Evolutionary conservation across 2,329 filamentous ascomycete genomes (phyloP), one percentile per base, ranked within the genome.

Genomic region (Didymellaceae sp.): DNA sequence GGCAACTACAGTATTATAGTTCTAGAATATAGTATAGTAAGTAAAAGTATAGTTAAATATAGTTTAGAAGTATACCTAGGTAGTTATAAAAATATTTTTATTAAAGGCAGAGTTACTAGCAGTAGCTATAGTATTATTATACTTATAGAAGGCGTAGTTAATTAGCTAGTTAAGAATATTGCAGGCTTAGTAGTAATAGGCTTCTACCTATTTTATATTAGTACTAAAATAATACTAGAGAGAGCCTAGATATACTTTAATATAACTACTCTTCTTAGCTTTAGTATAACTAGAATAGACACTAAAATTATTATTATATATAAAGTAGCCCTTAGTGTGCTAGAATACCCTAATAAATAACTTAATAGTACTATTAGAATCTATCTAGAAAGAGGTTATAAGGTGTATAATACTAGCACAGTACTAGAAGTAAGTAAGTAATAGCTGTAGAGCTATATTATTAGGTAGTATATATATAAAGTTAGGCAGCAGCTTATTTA

Each of bases 391-490:
- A 18, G 14, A 7, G 21, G 2, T 32, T 14, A 4, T 32, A 7
- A 32, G 30, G 30, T 16, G n/a, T n/a, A 16, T 32, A 32, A 32
- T n/a, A n/a, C n/a, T n/a, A n/a, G n/a, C n/a, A n/a, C n/a, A n/a
- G n/a, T n/a, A n/a, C n/a, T n/a, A n/a, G n/a, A n/a, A n/a, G n/a
- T n/a, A n/a, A n/a, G n/a, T n/a, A n/a, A n/a, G n/a, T n/a, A n/a
- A n/a, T n/a, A 7, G n/a, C 30, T 32, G n/a, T 16, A 17, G 10
- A 32, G 30, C 30, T 17, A 32, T 32, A 32, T 6, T 25, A 25
- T 25, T 25, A 25, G 69, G 54, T 79, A 77, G 11, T 14, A 14
- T 14, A 30, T 30, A 30, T 14, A 30, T 14, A 13, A 30, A 30
- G 26, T 30, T 14, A 30, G 26, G 26, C 26, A 30, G 26, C 11